These are phyloP conservation scores for Penicillium lividum DNA, from an alignment of 495 filamentous ascomycete genomes.

Conservation along the genomic window DNA sequence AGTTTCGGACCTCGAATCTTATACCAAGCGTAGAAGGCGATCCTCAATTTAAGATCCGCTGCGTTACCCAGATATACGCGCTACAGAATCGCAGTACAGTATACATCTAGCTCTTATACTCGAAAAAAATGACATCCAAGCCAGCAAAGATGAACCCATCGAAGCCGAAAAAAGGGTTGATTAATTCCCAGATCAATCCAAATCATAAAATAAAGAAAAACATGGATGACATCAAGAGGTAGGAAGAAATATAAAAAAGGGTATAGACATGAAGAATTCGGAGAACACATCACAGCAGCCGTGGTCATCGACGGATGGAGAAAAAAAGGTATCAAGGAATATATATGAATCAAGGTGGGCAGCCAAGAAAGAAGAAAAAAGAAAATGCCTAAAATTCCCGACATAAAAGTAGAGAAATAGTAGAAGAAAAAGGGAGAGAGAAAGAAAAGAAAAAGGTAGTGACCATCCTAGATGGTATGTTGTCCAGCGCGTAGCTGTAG, in stretches of 20 bases:
- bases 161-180: constrained; percentile 10
- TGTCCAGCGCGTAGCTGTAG: background rate
- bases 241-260: constrained; percentile 20
- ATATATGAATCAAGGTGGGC: constrained; percentile 14
- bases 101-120: background rate
- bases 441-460: background rate
- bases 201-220: constrained; percentile 9
- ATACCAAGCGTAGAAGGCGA: background rate
- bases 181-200: constrained; percentile 18
- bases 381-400: constrained; percentile 9
- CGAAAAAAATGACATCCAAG: constrained; percentile 2
- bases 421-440: background rate
- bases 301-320: constrained; percentile 16
- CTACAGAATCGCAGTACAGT: no score
- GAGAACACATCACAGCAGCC: constrained; percentile 27
- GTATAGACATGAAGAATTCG: constrained; percentile 34
- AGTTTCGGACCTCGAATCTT: background rate
- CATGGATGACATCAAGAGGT: constrained; percentile 21
- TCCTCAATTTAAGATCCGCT: background rate
- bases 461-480: constrained; percentile 13
- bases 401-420: no score
- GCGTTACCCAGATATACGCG: background rate
- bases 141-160: constrained; percentile 13
- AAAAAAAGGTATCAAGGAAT: constrained; percentile 21
- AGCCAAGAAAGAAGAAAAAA: constrained; percentile 10